Evolutionary conservation across 2,329 filamentous ascomycete genomes (phyloP).

Genomic region (Phaeosphaeriaceae sp.): DNA sequence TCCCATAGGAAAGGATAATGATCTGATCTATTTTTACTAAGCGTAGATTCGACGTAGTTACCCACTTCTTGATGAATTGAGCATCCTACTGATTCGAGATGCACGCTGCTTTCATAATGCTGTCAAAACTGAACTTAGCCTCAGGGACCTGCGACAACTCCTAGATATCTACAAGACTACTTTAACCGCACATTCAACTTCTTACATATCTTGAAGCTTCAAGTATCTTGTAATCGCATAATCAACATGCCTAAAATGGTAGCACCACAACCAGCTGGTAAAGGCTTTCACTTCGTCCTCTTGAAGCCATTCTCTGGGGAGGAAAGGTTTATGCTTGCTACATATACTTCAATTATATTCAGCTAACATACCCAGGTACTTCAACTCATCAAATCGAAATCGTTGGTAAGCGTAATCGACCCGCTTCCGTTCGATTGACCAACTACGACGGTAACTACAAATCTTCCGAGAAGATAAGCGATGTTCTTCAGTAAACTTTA

Average conservation of each 20-base stretch:
- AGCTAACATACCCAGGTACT: slow-evolving; percentile 18
- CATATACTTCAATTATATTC: slow-evolving; percentile 15
- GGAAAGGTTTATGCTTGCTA: background rate
- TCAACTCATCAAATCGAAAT: slow-evolving; percentile 46
- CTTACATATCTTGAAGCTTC: background rate
- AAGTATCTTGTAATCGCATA: background rate
- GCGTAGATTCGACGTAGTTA: background rate
- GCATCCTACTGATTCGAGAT: background rate
- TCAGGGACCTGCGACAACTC: slow-evolving; percentile 4
- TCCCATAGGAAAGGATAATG: too few species aligned
- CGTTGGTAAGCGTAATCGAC: slow-evolving; percentile 50
- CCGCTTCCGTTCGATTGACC: slow-evolving; percentile 43
- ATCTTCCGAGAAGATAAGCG: slow-evolving; percentile 47
- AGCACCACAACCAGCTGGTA: slow-evolving; percentile 82
- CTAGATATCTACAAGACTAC: background rate
- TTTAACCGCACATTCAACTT: background rate
- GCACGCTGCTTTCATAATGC: slow-evolving; percentile 3
- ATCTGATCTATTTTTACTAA: background rate
- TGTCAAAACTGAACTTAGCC: slow-evolving; percentile 5
- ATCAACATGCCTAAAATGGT: slow-evolving; percentile 30
- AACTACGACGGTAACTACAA: slow-evolving; percentile 40
- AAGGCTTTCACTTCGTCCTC: slow-evolving; percentile 68
- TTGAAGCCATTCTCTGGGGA: slow-evolving; percentile 35
- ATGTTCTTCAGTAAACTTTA: slow-evolving; percentile 37
- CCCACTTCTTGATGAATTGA: background rate